Evolutionary conservation across 2,329 filamentous ascomycete genomes (phyloP).

Genomic region (Nakataea oryzae): DNA sequence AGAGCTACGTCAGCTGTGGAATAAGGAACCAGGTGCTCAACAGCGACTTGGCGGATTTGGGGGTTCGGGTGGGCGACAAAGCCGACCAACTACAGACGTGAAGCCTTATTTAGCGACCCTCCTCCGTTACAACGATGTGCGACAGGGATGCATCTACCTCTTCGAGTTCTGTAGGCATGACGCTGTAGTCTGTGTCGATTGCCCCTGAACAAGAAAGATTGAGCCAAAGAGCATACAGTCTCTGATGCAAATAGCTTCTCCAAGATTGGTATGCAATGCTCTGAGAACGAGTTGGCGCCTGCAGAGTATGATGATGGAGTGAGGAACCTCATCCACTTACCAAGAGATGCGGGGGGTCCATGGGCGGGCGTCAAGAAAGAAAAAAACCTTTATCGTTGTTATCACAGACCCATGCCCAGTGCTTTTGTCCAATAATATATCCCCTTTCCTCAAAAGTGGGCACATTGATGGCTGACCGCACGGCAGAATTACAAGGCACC

Average conservation of each 20-base stretch:
- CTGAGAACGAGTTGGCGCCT: background rate
- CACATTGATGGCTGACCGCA: background rate
- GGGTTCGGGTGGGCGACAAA: conserved; percentile 90
- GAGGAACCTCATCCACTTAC: no score
- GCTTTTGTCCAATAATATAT: background rate
- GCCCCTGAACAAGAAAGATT: background rate
- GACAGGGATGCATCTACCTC: conserved; percentile 40
- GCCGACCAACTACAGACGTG: conserved; percentile 60
- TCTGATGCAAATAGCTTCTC: background rate
- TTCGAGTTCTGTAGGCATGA: conserved; percentile 72
- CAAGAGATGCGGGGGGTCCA: background rate
- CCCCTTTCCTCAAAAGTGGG: background rate
- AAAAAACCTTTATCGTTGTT: conserved; percentile 4
- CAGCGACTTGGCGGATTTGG: conserved; percentile 76
- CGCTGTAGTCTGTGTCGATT: conserved; percentile 13
- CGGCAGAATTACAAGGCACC: conserved; percentile 2
- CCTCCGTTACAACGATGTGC: background rate
- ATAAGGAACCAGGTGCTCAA: conserved; percentile 80
- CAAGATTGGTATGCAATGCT: background rate
- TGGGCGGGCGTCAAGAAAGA: conserved; percentile 7
- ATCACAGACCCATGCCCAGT: background rate
- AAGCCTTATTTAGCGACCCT: conserved; percentile 1
- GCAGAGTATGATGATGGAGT: background rate
- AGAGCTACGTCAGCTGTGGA: conserved; percentile 62
- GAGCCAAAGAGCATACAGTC: background rate